Evolutionary conservation across 139 green algal genomes (phyloP).

Genomic region (Axilococcus clingmanii): DNA sequence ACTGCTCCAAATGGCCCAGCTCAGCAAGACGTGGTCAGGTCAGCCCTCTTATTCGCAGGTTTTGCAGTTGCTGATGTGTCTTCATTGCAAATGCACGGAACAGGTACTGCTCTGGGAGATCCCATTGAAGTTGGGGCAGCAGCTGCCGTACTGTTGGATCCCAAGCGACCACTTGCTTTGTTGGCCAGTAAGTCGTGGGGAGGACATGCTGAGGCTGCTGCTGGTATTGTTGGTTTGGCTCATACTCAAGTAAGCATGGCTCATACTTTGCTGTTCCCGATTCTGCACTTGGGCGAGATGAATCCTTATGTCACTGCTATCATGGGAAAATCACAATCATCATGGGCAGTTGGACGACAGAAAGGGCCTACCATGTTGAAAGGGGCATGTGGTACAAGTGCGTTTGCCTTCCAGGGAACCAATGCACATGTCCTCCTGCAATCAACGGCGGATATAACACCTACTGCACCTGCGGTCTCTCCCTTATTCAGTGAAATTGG

Average conservation of each 20-base stretch:
- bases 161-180: slow-evolving; percentile 33
- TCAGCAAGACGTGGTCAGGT: slow-evolving; percentile 34
- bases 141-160: slow-evolving; percentile 3
- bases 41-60: slow-evolving; percentile 19
- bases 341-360: slow-evolving; percentile 9
- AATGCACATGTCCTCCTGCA: slow-evolving; percentile 26
- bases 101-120: slow-evolving; percentile 79
- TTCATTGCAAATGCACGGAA: slow-evolving; percentile 60
- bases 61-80: slow-evolving; percentile 7
- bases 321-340: slow-evolving; percentile 2
- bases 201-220: slow-evolving; percentile 68
- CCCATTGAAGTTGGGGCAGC: slow-evolving; percentile 75
- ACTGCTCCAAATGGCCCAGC: slow-evolving; percentile 53
- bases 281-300: slow-evolving; percentile 28
- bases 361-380: neutral
- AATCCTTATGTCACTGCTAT: slow-evolving; percentile 30
- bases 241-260: slow-evolving; percentile 14
- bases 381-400: slow-evolving; percentile 8
- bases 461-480: neutral
- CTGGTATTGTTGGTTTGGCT: slow-evolving; percentile 47
- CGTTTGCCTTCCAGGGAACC: slow-evolving; percentile 38
- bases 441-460: neutral
- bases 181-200: slow-evolving; percentile 56
- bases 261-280: slow-evolving; percentile 11
- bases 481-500: neutral